Conservation (phyloP, 192 early-diverging fungal genomes). For the Podila verticillata region DNA sequence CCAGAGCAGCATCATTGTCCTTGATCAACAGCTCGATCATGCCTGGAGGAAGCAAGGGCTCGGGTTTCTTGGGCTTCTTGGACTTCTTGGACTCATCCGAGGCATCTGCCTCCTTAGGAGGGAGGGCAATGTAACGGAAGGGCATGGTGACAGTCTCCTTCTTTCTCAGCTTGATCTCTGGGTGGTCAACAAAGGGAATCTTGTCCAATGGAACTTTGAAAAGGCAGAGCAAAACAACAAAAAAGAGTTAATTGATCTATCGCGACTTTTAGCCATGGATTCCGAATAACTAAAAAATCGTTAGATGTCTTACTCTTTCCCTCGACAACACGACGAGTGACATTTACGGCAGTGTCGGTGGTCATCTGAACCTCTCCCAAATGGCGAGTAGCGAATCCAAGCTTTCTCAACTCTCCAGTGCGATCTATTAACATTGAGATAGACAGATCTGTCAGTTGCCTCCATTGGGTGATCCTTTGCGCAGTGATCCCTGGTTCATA, state of each 20-base stretch:
- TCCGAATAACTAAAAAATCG: background rate
- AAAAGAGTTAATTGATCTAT: background rate
- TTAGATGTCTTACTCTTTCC: conserved; percentile 56
- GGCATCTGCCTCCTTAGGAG: conserved; percentile 14
- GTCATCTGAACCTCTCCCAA: conserved; percentile 87
- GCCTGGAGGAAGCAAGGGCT: conserved; percentile 75
- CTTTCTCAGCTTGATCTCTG: conserved; percentile 74
- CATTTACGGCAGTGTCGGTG: conserved; percentile 84
- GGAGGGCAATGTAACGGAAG: conserved; percentile 76
- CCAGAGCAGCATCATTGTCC: conserved; percentile 70
- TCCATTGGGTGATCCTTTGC: background rate
- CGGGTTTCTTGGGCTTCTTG: conserved; percentile 54
- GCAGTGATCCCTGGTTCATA: conserved; percentile 19
- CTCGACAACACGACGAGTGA: conserved; percentile 74
- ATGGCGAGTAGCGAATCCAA: conserved; percentile 76
- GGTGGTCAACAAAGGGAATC: conserved; percentile 77
- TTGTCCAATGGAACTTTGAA: conserved; percentile 62
- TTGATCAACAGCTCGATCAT: conserved; percentile 78
- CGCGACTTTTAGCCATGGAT: background rate
- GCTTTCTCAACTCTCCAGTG: conserved; percentile 68
- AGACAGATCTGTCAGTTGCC: background rate
- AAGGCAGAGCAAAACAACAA: background rate
- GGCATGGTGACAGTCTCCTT: conserved; percentile 82
- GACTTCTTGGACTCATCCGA: conserved; percentile 30
- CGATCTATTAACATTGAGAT: conserved; percentile 48